Evolutionary conservation across 208 protist genomes (phyloP), one percentile per base, ranked within the genome.

Genomic region (Trypanosoma conorhini): DNA sequence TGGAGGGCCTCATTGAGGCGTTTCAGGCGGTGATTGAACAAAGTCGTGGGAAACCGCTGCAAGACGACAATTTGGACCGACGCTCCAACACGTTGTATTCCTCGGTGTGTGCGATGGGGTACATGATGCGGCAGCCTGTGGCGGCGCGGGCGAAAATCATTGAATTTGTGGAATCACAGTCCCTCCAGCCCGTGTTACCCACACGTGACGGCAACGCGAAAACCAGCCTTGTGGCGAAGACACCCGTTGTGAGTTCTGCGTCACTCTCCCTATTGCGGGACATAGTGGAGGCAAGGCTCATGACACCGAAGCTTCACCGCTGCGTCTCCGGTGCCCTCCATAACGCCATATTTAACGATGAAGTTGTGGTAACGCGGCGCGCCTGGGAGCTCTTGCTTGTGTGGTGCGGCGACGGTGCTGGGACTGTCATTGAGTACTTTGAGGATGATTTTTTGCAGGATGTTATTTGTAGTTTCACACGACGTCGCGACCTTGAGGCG

Each of bases 351-450:
- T 38, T 79, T 12, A 87, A 94, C 50, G 13, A 58, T 33, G 65
- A 89, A 61, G 67, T 77, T 15, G 74, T 78, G 12, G 81, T 94
- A 24, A 78, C 83, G 0, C 79, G 79, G 13, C 74, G 89, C 5
- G 78, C 77, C 30, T 96, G 92, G 89, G 89, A 96, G 72, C 77
- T 96, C 17, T 62, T 95, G 13, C 82, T 94, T 5, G 66, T 86
- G 51, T 96, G 92, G 92, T 93, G 82, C 67, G 67, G 79, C 28
- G 81, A 69, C 5, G 74, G 81, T 40, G 40, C 78, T 22, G 46
- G 51, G 12, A 86, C 87, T 33, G 82, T 84, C 15, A 80, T 93
- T 62, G 69, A 58, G 15, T 72, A 89, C 72, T 82, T 94, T 61
- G 70, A 84, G 19, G 58, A 67, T 3, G 74, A 73, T 30, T 94